These are phyloP conservation scores for Wickerhamiella spandovensis DNA, from an alignment of 805 yeast genomes.

Conservation along the genomic window DNA sequence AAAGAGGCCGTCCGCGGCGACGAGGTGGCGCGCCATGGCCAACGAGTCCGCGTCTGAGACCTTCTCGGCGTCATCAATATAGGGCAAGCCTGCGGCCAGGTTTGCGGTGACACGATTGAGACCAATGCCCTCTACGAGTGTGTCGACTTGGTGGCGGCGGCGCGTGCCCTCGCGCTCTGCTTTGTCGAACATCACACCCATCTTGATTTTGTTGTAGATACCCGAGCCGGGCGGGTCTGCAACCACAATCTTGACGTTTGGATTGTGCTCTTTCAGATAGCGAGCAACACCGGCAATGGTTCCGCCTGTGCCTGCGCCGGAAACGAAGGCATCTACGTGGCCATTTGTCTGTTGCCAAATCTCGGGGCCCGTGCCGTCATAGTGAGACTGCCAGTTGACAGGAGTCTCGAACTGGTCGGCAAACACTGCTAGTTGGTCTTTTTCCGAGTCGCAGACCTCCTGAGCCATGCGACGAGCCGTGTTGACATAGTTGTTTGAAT, in stretches of 20 bases:
- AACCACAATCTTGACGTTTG: slow-evolving; percentile 39
- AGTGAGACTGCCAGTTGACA: slow-evolving; percentile 78
- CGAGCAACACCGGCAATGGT: slow-evolving; percentile 86
- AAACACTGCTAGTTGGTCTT: slow-evolving; percentile 51
- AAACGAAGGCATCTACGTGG: slow-evolving; percentile 57
- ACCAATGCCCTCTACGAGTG: slow-evolving; percentile 88
- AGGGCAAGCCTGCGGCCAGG: slow-evolving; percentile 54
- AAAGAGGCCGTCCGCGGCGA: slow-evolving; percentile 76
- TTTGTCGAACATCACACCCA: slow-evolving; percentile 85
- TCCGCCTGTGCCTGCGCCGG: slow-evolving; percentile 96
- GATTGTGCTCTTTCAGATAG: slow-evolving; percentile 44
- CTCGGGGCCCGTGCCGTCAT: slow-evolving; percentile 80
- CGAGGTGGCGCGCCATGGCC: slow-evolving; percentile 74
- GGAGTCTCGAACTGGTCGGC: slow-evolving; percentile 95
- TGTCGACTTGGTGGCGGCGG: slow-evolving; percentile 92
- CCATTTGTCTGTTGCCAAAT: slow-evolving; percentile 63
- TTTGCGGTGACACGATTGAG: slow-evolving; percentile 75
- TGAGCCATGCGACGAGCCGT: slow-evolving; percentile 61
- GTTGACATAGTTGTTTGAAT: slow-evolving; percentile 84
- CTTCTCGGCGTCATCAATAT: slow-evolving; percentile 64
- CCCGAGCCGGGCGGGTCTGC: slow-evolving; percentile 98
- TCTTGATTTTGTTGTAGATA: slow-evolving; percentile 66
- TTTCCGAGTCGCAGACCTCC: slow-evolving; percentile 25
- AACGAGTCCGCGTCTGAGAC: slow-evolving; percentile 73
- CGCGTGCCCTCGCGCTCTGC: slow-evolving; percentile 89